phyloP scores from a whole-genome alignment of 116 monocot species.

The Posidonia oceanica region DNA sequence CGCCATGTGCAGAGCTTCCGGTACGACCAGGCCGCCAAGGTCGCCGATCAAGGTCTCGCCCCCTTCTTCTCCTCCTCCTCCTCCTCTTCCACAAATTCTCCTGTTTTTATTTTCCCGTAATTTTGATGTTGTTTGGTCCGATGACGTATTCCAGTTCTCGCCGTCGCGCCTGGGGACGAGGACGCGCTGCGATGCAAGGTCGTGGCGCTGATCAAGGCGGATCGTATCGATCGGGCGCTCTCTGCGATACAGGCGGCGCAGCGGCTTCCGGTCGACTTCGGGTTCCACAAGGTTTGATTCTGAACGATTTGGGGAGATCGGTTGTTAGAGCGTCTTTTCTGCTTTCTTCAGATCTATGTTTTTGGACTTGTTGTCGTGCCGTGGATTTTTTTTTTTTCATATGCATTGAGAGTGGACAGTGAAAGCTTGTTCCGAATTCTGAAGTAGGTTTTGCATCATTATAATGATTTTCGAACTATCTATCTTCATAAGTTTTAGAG shows the following conservation, averaged over 20 bases:
- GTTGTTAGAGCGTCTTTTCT: not conserved
- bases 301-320: not conserved
- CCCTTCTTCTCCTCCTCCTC: not conserved
- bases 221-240: slow-evolving; percentile 63
- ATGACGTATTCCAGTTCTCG: slow-evolving; percentile 40
- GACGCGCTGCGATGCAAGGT: slow-evolving; percentile 87
- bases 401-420: not conserved
- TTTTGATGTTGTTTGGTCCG: not conserved
- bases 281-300: slow-evolving; percentile 57
- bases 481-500: too few species aligned
- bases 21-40: slow-evolving; percentile 47
- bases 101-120: not conserved
- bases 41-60: slow-evolving; percentile 61
- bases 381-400: not conserved
- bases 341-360: slow-evolving; percentile 1
- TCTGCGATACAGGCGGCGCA: slow-evolving; percentile 24
- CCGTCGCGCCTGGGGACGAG: slow-evolving; percentile 62
- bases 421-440: not conserved
- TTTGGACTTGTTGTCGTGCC: not conserved
- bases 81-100: not conserved
- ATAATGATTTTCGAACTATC: too few species aligned
- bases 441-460: not conserved
- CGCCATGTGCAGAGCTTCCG: slow-evolving; percentile 36
- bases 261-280: slow-evolving; percentile 40
- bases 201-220: slow-evolving; percentile 85